phyloP scores from a whole-genome alignment of 2,329 filamentous ascomycete genomes.

The Aspergillus sp. region DNA sequence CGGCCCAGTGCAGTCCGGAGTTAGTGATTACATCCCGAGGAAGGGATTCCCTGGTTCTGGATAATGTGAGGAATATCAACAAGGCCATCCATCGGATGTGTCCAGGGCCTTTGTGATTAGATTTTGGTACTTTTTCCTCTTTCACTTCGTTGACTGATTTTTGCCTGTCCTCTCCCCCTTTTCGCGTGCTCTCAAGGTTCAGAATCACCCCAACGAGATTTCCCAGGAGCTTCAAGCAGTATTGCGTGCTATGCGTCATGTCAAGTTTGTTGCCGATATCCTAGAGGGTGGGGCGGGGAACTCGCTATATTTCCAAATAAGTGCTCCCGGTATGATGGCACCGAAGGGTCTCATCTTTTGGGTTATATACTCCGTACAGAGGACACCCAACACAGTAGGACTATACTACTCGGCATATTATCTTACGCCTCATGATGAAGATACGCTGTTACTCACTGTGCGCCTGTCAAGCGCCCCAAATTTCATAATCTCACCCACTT shows the following conservation, averaged over 20 bases:
- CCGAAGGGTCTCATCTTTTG: conserved; percentile 1
- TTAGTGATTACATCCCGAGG: conserved; percentile 1
- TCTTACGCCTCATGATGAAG: not conserved
- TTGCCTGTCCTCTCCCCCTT: not conserved
- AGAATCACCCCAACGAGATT: not conserved
- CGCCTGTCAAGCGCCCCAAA: not conserved
- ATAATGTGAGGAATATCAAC: not conserved
- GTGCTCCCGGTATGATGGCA: conserved; percentile 32
- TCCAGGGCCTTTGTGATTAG: not conserved
- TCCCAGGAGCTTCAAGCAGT: not conserved
- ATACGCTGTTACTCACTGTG: not conserved
- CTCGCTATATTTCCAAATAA: conserved; percentile 33
- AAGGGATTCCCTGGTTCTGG: not conserved
- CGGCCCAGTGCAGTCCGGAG: conserved; percentile 24
- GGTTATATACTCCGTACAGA: conserved; percentile 11
- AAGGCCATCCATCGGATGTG: too few relatives aligned
- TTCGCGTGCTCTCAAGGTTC: not conserved
- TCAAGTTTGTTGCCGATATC: conserved; percentile 24
- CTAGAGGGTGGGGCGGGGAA: conserved; percentile 25
- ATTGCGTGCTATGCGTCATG: conserved; percentile 12
- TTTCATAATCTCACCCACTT: not conserved
- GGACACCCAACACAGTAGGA: conserved; percentile 1
- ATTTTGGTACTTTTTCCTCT: not conserved
- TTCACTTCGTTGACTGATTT: not conserved
- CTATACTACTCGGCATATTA: not conserved